Percentiles rank a stretch among this genome's conserved stretches.
Conservation (phyloP, 2,329 filamentous ascomycete species). For the Emmonsiellopsis sp. region DNA sequence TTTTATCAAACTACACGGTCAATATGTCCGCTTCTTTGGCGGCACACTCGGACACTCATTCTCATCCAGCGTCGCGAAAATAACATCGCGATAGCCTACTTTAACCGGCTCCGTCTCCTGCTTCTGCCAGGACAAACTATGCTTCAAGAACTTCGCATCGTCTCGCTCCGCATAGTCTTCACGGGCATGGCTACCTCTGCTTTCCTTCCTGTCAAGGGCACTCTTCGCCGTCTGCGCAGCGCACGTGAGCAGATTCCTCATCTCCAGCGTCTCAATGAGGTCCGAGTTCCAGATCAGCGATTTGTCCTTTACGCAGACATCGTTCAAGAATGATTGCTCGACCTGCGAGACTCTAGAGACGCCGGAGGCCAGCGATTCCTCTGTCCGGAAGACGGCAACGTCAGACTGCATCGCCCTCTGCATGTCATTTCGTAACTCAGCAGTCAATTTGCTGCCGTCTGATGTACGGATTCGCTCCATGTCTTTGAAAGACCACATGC, state of each 20-base stretch:
- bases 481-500: conserved; percentile 65
- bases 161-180: conserved; percentile 82
- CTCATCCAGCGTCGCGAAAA: conserved; percentile 35
- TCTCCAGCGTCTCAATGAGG: conserved; percentile 79
- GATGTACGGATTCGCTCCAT: conserved; percentile 73
- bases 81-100: conserved; percentile 32
- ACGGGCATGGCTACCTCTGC: conserved; percentile 73
- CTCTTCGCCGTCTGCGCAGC: conserved; percentile 71
- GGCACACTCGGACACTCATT: conserved; percentile 30
- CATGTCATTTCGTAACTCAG: conserved; percentile 75
- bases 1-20: conserved; percentile 4
- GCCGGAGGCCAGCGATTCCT: conserved; percentile 77
- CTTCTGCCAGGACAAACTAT: conserved; percentile 39
- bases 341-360: conserved; percentile 72
- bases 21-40: conserved; percentile 27
- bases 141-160: conserved; percentile 45
- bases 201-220: conserved; percentile 78
- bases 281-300: conserved; percentile 98
- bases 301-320: conserved; percentile 84
- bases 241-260: conserved; percentile 80
- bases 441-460: conserved; percentile 67
- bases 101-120: conserved; percentile 29
- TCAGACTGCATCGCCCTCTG: conserved; percentile 94
- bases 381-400: conserved; percentile 82
- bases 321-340: conserved; percentile 56